These are phyloP conservation scores for Phytophthora cactorum DNA, from an alignment of 352 stramenopile species.

Conservation along the genomic window DNA sequence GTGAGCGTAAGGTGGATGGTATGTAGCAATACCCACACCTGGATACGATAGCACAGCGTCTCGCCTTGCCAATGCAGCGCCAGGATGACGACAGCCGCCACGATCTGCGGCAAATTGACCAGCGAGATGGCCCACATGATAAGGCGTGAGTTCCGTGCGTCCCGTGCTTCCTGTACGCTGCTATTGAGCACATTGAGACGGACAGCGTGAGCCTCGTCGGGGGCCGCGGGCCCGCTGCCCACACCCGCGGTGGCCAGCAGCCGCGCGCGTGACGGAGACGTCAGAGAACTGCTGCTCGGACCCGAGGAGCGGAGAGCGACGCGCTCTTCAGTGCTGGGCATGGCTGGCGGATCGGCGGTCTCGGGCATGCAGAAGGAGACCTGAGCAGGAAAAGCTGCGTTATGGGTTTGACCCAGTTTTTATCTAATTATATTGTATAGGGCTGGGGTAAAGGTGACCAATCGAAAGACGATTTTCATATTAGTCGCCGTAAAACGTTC, in stretches of 20 bases:
- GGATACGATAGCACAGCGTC: slow-evolving; percentile 83
- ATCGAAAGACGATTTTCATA: slow-evolving; percentile 14
- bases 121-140: slow-evolving; percentile 84
- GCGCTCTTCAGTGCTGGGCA: slow-evolving; percentile 38
- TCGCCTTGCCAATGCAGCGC: slow-evolving; percentile 70
- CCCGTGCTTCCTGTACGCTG: slow-evolving; percentile 78
- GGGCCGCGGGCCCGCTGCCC: slow-evolving; percentile 27
- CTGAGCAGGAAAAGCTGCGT: background rate
- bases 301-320: slow-evolving; percentile 29
- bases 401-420: slow-evolving; percentile 2
- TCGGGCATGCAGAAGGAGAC: slow-evolving; percentile 27
- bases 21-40: slow-evolving; percentile 85
- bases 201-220: slow-evolving; percentile 81
- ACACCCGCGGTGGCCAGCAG: slow-evolving; percentile 35
- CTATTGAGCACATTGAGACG: slow-evolving; percentile 87
- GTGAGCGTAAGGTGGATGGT: slow-evolving; percentile 73
- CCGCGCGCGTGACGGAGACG: slow-evolving; percentile 36
- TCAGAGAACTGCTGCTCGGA: slow-evolving; percentile 25
- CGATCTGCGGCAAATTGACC: slow-evolving; percentile 80
- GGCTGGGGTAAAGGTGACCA: background rate
- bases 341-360: slow-evolving; percentile 21
- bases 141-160: slow-evolving; percentile 79
- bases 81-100: slow-evolving; percentile 63
- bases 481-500: background rate
- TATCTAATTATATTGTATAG: slow-evolving; percentile 9